Base-by-base conservation (phyloP, 2,329 filamentous ascomycete species). In the Delphinella strobiligena region DNA sequence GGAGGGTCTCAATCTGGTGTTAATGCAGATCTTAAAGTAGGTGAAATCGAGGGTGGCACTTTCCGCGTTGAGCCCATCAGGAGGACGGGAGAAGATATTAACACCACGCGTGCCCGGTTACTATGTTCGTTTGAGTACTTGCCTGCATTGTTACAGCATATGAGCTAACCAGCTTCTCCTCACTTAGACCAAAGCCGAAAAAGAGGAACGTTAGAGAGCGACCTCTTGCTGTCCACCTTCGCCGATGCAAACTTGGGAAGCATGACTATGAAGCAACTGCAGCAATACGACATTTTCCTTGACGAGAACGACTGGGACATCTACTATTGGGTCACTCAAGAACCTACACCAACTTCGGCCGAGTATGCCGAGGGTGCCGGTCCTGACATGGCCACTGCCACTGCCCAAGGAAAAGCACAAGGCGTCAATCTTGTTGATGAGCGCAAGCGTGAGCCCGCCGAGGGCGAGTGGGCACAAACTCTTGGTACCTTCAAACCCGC, bases 231-330 rank as follows among this genome's bases (percentile, higher is more conserved):
- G 50, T 94, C 86, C 44, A 98, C 91, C 49, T 98, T 98, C 60
- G 91, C 91, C 48, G 77, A 89, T 49, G 68, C 71, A 40, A 72
- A 93, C 62, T 78, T 98, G 16, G 67, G 71, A 32, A 67, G 66
- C 45, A 93, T 98, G 84, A 75, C 74, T 53, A 56, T 35, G 51
- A 41, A 47, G 29, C 39, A 47, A 59, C 30, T 60, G 60, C 47
- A 60, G 49, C 54, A 62, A 72, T 58, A 46, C 64, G 45, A 47
- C 18, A 36, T 41, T 38, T 47, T 47, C 42, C 45, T 47, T 18
- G 91, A 98, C 62, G 91, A 98, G 66, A 98, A 98, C 63, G 91
- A 98, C 67, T 98, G 91, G 91, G 91, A 98, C 60, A 95, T 98
- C 46, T 98, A 98, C 71, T 98, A 98, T 72, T 98, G 91, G 91